Percentiles rank a stretch among this genome's conserved stretches.
Conservation (phyloP, 257 asterid genomes). For the Avicennia marina region DNA sequence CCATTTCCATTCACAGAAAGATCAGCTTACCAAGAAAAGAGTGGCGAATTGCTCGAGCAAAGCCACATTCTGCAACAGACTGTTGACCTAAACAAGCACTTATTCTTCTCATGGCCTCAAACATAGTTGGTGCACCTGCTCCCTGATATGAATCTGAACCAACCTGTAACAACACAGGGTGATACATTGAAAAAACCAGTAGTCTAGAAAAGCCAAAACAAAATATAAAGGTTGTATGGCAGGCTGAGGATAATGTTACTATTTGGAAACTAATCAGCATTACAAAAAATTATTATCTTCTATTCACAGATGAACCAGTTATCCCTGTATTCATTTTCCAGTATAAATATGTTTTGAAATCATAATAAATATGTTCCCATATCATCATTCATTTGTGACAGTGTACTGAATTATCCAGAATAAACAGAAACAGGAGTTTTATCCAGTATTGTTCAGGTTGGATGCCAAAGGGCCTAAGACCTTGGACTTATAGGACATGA, state of each 20-base stretch:
- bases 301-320: neutral
- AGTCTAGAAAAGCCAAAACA: neutral
- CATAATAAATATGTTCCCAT: no score
- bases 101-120: constrained; percentile 93
- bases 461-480: no score
- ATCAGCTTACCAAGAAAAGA: constrained; percentile 78
- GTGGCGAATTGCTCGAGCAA: constrained; percentile 68
- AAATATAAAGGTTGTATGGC: neutral
- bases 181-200: constrained; percentile 13
- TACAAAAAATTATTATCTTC: neutral
- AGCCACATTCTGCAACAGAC: constrained; percentile 58
- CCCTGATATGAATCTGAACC: constrained; percentile 99
- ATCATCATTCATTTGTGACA: no score
- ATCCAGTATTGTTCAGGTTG: no score
- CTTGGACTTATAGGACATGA: no score
- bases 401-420: no score
- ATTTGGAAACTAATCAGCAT: no score
- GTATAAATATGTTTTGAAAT: no score
- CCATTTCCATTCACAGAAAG: constrained; percentile 17
- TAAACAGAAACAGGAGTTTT: no score
- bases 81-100: constrained; percentile 54
- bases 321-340: neutral
- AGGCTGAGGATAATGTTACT: no score
- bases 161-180: constrained; percentile 46
- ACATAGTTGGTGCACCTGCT: constrained; percentile 98